Evolutionary conservation across 2,329 filamentous ascomycete genomes (phyloP).

Genomic region (Diaporthe sp.): DNA sequence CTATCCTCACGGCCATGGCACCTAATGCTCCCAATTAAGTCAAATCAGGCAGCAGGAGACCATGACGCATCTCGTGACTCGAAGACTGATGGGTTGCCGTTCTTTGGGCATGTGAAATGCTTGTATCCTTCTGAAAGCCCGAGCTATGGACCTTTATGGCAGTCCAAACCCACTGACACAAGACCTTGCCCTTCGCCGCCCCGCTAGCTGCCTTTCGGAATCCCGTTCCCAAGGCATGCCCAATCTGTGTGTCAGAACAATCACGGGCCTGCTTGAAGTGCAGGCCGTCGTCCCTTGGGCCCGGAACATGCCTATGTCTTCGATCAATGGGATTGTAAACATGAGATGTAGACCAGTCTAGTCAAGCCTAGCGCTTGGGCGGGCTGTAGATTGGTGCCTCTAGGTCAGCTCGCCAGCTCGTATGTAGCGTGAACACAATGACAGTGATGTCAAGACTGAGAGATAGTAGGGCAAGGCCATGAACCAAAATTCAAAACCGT

Average conservation of each 20-base stretch:
- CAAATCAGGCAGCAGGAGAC: no score
- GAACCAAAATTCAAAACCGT: background rate
- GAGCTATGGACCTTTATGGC: background rate
- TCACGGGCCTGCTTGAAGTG: background rate
- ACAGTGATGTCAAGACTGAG: background rate
- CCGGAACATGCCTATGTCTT: background rate
- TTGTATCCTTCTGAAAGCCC: background rate
- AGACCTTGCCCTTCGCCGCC: background rate
- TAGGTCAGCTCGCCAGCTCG: background rate
- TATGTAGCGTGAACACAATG: background rate
- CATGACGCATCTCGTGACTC: background rate
- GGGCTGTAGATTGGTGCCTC: background rate
- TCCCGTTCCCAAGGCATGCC: no score
- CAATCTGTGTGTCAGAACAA: conserved; percentile 5
- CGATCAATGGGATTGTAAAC: background rate
- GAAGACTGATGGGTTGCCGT: background rate
- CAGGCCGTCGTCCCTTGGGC: background rate
- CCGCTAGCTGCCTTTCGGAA: no score
- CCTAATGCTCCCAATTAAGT: no score
- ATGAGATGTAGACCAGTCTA: background rate
- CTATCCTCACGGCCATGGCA: no score
- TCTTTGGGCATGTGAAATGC: background rate
- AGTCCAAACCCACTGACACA: background rate
- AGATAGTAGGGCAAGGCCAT: background rate
- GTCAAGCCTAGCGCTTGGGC: background rate